Conservation (phyloP, 2,329 filamentous ascomycete species). For the Penicillium sp. region DNA sequence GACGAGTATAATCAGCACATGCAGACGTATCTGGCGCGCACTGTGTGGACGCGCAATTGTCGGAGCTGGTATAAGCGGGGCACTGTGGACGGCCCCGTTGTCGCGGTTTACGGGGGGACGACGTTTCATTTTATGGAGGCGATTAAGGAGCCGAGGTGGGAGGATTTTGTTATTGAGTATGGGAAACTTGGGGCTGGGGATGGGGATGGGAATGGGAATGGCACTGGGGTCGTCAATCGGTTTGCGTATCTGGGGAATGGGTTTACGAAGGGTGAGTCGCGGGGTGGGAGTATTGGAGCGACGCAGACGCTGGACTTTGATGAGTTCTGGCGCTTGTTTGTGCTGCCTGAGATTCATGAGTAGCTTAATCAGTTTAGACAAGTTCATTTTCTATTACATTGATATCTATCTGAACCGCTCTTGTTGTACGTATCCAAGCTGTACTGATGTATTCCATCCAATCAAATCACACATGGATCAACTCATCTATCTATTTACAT, state of each 20-base stretch:
- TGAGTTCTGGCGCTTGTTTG: constrained; percentile 10
- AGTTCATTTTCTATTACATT: no score
- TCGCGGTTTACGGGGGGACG: constrained; percentile 44
- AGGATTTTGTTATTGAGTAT: constrained; percentile 61
- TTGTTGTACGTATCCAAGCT: no score
- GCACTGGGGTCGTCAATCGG: constrained; percentile 35
- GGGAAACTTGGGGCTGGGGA: constrained; percentile 1
- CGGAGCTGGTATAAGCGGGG: constrained; percentile 44
- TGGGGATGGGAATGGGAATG: no score
- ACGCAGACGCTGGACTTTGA: constrained; percentile 16
- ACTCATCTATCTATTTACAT: no score
- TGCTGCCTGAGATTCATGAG: constrained; percentile 9
- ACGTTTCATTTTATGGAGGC: constrained; percentile 23
- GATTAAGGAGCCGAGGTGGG: constrained; percentile 55
- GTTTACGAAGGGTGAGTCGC: background rate
- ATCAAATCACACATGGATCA: no score
- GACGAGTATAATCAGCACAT: constrained; percentile 26
- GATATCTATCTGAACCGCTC: no score
- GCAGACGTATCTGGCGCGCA: constrained; percentile 26
- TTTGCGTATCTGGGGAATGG: constrained; percentile 61
- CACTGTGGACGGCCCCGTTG: constrained; percentile 51
- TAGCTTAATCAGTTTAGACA: background rate
- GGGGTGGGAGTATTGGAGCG: background rate
- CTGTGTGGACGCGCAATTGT: constrained; percentile 30
- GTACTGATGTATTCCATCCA: no score